Evolutionary conservation across 176 grass and related monocot genomes (phyloP).

Genomic region (Avena atlantica): DNA sequence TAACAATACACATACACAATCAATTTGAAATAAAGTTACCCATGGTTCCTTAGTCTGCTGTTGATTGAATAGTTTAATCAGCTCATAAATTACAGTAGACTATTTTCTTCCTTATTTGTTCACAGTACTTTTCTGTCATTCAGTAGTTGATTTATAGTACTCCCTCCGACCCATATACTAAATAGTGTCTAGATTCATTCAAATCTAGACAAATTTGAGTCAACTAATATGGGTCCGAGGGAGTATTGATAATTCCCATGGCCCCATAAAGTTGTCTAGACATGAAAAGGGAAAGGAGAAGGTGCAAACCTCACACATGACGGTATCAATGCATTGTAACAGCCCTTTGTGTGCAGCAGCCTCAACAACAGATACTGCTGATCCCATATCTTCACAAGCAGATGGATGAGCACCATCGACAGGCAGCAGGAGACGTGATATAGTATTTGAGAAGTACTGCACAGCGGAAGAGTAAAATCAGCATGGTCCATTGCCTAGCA

Average conservation of each 20-base stretch:
- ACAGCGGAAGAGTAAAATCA: conserved; percentile 37
- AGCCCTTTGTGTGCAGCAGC: conserved; percentile 94
- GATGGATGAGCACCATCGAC: conserved; percentile 86
- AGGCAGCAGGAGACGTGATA: conserved; percentile 87
- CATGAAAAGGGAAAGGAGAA: conserved; percentile 19
- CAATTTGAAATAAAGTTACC: conserved; percentile 6
- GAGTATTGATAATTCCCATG: not conserved
- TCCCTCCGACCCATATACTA: too few species aligned
- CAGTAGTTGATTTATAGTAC: not conserved
- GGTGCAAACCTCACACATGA: conserved; percentile 86
- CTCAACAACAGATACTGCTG: conserved; percentile 93
- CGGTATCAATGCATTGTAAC: conserved; percentile 94
- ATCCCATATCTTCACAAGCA: conserved; percentile 95
- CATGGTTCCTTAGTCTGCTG: not conserved
- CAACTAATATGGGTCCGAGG: too few species aligned
- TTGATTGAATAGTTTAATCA: conserved; percentile 11
- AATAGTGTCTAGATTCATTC: too few species aligned
- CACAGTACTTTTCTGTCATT: not conserved
- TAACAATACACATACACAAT: not conserved
- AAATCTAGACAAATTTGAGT: too few species aligned
- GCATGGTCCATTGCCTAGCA: conserved; percentile 33
- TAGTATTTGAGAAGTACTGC: conserved; percentile 96
- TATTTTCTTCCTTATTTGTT: conserved; percentile 18
- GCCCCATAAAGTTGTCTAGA: not conserved
- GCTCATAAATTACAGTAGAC: not conserved